Evolutionary conservation across 371 early-diverging fungal genomes (phyloP).

Genomic region (Zopfochytrium polystomum): DNA sequence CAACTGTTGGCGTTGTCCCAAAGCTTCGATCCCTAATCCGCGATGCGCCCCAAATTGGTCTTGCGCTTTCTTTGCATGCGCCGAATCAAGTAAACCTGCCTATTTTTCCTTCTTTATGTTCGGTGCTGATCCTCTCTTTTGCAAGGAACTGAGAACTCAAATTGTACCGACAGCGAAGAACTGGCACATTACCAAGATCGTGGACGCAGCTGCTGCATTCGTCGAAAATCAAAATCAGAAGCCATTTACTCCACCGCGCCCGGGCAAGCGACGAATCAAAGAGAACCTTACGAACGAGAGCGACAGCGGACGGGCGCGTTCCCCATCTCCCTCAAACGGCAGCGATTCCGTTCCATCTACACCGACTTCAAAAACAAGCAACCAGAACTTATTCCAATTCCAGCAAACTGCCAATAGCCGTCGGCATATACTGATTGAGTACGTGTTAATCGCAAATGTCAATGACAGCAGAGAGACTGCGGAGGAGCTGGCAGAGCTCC

Average conservation of each 20-base stretch:
- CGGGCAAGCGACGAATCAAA: no score
- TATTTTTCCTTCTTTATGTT: background rate
- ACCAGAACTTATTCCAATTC: no score
- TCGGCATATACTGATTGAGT: slow-evolving; percentile 48
- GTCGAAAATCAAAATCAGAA: slow-evolving; percentile 30
- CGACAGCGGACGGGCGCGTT: no score
- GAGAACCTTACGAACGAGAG: no score
- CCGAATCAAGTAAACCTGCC: slow-evolving; percentile 55
- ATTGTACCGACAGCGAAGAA: slow-evolving; percentile 87
- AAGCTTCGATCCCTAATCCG: slow-evolving; percentile 68
- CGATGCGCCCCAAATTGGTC: slow-evolving; percentile 70
- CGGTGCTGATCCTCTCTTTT: background rate
- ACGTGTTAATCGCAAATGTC: slow-evolving; percentile 45
- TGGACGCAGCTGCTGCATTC: slow-evolving; percentile 71
- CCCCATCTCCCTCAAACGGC: no score
- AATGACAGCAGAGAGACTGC: slow-evolving; percentile 43
- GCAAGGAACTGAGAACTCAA: slow-evolving; percentile 57
- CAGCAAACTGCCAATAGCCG: slow-evolving; percentile 9
- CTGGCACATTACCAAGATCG: slow-evolving; percentile 64
- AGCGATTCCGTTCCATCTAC: no score
- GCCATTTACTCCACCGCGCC: no score
- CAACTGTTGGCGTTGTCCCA: slow-evolving; percentile 88
- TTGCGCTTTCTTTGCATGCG: slow-evolving; percentile 89
- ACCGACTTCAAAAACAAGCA: no score
- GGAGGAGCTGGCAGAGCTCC: slow-evolving; percentile 39